Conservation (phyloP, 2,329 filamentous ascomycete genomes). For the Monosporascus sp. region DNA sequence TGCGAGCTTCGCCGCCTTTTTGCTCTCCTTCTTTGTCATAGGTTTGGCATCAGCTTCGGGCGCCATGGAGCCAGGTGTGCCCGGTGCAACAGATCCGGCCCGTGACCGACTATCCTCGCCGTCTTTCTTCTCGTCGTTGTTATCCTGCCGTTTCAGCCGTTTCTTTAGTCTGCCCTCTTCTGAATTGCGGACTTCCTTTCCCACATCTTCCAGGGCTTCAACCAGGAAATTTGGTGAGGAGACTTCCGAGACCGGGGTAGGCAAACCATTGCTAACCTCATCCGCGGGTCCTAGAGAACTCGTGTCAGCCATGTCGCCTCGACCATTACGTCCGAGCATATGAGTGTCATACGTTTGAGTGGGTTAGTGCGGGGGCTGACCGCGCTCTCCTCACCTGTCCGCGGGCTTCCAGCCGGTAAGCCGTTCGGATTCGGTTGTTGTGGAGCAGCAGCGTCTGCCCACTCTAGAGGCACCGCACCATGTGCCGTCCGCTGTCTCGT, state of each 20-base stretch:
- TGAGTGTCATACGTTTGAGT: constrained; percentile 51
- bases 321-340: constrained; percentile 1
- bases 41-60: constrained; percentile 58
- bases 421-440: constrained; percentile 29
- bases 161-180: constrained; percentile 69
- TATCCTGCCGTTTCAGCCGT: constrained; percentile 55
- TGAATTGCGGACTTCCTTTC: constrained; percentile 59
- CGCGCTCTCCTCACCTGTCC: constrained; percentile 34
- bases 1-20: constrained; percentile 67
- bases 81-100: constrained; percentile 51
- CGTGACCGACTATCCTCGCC: constrained; percentile 40
- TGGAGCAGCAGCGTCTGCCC: constrained; percentile 62
- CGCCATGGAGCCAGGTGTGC: constrained; percentile 57
- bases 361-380: constrained; percentile 49
- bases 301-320: constrained; percentile 28
- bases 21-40: constrained; percentile 79
- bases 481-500: constrained; percentile 74
- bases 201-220: constrained; percentile 53
- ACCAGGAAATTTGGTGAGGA: constrained; percentile 44
- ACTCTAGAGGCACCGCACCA: constrained; percentile 71
- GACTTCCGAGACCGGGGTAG: constrained; percentile 41
- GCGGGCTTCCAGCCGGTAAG: constrained; percentile 17
- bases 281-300: constrained; percentile 32
- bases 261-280: constrained; percentile 35
- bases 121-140: constrained; percentile 44